Conservation (phyloP, 2,329 filamentous ascomycete species). For the Calonectria pauciramosa region DNA sequence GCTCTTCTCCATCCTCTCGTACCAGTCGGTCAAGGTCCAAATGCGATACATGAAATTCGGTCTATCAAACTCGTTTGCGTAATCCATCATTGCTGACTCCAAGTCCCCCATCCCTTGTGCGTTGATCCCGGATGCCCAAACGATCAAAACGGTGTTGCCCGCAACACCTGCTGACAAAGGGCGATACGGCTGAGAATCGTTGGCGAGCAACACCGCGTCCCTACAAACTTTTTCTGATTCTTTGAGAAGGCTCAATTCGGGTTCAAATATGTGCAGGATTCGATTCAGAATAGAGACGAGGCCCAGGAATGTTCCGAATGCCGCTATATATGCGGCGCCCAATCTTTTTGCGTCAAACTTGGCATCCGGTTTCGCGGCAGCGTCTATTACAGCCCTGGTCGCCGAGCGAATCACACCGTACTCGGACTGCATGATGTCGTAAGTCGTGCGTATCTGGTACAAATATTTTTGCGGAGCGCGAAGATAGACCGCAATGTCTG, state of each 20-base stretch:
- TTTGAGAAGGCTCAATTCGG: background rate
- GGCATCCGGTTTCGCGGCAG: background rate
- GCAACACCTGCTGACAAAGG: background rate
- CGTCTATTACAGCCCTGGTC: background rate
- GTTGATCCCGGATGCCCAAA: background rate
- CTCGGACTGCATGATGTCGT: background rate
- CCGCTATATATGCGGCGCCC: background rate
- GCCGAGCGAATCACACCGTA: background rate
- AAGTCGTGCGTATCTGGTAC: constrained; percentile 11
- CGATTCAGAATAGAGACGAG: background rate
- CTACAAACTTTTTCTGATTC: background rate
- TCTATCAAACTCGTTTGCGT: background rate
- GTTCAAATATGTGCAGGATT: background rate
- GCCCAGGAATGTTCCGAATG: background rate
- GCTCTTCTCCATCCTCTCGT: background rate
- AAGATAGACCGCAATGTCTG: background rate
- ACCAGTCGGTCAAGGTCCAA: background rate
- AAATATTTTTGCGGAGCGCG: constrained; percentile 6
- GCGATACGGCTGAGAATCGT: background rate
- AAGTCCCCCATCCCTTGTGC: background rate
- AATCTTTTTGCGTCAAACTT: background rate
- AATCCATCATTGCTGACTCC: background rate
- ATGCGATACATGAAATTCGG: background rate
- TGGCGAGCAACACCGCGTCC: background rate
- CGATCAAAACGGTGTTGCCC: background rate